phyloP scores from a whole-genome alignment of 495 filamentous ascomycete genomes.

The Aspergillus carlsbadensis region DNA sequence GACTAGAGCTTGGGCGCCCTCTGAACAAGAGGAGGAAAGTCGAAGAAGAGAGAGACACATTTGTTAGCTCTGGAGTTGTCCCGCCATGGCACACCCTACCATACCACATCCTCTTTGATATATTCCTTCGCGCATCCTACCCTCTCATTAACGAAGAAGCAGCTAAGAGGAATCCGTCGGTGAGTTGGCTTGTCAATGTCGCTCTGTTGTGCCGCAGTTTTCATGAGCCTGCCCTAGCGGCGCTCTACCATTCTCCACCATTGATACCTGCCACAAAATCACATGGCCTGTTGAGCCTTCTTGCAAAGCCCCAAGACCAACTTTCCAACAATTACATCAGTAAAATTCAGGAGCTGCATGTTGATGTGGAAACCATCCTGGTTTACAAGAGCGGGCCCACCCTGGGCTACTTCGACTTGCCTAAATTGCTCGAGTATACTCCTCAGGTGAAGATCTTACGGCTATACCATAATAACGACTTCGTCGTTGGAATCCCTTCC shows the following conservation, averaged over 20 bases:
- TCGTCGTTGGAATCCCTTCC: slow-evolving; percentile 26
- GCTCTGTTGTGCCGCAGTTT: slow-evolving; percentile 65
- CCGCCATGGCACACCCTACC: slow-evolving; percentile 71
- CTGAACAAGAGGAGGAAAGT: slow-evolving; percentile 32
- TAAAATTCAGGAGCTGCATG: slow-evolving; percentile 67
- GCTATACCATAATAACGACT: slow-evolving; percentile 42
- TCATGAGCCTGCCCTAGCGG: slow-evolving; percentile 70
- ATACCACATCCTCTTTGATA: slow-evolving; percentile 66
- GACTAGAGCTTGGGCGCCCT: slow-evolving; percentile 22
- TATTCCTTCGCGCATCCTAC: slow-evolving; percentile 64
- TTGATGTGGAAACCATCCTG: slow-evolving; percentile 57
- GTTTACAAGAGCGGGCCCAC: slow-evolving; percentile 43
- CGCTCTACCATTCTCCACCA: slow-evolving; percentile 69
- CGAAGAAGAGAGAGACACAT: slow-evolving; percentile 13
- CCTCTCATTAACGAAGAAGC: slow-evolving; percentile 55
- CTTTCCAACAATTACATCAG: slow-evolving; percentile 55
- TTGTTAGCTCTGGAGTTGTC: slow-evolving; percentile 44
- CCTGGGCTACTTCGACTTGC: slow-evolving; percentile 47
- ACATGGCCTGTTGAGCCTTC: slow-evolving; percentile 46
- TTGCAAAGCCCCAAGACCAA: slow-evolving; percentile 40
- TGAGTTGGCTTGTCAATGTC: slow-evolving; percentile 59
- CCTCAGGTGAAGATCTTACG: slow-evolving; percentile 43
- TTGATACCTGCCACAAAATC: slow-evolving; percentile 51
- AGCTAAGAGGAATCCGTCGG: slow-evolving; percentile 37
- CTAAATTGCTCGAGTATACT: slow-evolving; percentile 38